Percentiles rank a stretch among this genome's conserved stretches.
Evolutionary conservation across 2,329 filamentous ascomycete species (phyloP).

Genomic region (Boeremia exigua): DNA sequence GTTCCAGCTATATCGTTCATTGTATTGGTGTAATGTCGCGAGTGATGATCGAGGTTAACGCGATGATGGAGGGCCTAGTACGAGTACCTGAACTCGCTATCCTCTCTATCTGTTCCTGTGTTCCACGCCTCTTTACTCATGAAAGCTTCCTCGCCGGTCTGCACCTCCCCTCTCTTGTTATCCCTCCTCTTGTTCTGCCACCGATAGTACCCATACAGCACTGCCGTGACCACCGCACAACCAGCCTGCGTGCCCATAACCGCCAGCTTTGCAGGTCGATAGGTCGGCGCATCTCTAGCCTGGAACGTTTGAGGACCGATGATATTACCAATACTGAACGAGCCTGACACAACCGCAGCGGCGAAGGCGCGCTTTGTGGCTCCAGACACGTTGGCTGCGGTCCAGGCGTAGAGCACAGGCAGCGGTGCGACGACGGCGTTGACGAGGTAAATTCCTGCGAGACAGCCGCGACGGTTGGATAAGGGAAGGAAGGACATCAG

Average conservation of each 20-base stretch:
- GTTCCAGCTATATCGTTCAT: too few relatives aligned
- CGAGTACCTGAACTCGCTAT: conserved; percentile 1
- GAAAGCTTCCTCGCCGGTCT: background rate
- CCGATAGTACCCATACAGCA: conserved; percentile 21
- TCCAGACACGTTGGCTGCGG: conserved; percentile 30
- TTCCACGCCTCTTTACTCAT: conserved; percentile 3
- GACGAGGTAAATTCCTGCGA: conserved; percentile 30
- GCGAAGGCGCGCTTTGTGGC: conserved; percentile 48
- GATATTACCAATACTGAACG: conserved; percentile 43
- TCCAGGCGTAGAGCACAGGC: conserved; percentile 23
- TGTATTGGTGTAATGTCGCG: too few relatives aligned
- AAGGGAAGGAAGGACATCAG: conserved; percentile 28
- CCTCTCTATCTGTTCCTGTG: background rate
- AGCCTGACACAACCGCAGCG: conserved; percentile 41
- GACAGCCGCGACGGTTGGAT: conserved; percentile 18
- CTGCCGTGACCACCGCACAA: conserved; percentile 26
- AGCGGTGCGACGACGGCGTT: conserved; percentile 26
- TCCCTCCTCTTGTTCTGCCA: conserved; percentile 21
- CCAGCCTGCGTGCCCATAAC: conserved; percentile 44
- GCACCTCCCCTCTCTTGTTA: background rate
- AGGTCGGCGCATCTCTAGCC: conserved; percentile 22
- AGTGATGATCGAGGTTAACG: too few relatives aligned
- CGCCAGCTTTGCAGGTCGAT: conserved; percentile 51
- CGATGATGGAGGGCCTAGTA: too few relatives aligned
- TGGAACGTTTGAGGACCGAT: conserved; percentile 40